phyloP scores from a whole-genome alignment of 1,139 yeast genomes.

The Pichia sp. region DNA sequence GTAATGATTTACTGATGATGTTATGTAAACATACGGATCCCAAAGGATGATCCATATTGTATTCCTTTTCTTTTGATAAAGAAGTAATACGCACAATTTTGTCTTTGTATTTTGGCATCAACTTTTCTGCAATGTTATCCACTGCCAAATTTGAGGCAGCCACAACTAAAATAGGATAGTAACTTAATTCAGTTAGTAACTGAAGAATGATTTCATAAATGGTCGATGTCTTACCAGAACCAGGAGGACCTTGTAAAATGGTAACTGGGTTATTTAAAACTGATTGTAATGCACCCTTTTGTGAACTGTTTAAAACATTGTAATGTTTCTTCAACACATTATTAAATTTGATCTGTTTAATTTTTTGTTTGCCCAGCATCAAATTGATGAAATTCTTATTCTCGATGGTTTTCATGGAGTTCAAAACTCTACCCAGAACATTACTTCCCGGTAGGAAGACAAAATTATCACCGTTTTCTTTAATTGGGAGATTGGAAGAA shows the following conservation, averaged over 20 bases:
- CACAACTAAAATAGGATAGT: slow-evolving; percentile 55
- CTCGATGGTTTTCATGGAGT: slow-evolving; percentile 53
- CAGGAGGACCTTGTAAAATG: slow-evolving; percentile 94
- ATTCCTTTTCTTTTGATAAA: slow-evolving; percentile 52
- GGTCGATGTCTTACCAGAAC: slow-evolving; percentile 97
- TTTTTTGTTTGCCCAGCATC: slow-evolving; percentile 53
- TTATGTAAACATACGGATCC: slow-evolving; percentile 57
- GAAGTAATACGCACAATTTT: slow-evolving; percentile 56
- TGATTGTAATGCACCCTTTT: slow-evolving; percentile 58
- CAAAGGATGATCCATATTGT: slow-evolving; percentile 45
- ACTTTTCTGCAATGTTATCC: slow-evolving; percentile 68
- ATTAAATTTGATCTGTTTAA: slow-evolving; percentile 49
- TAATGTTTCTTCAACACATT: slow-evolving; percentile 41
- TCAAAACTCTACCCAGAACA: slow-evolving; percentile 52
- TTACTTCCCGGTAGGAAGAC: slow-evolving; percentile 55
- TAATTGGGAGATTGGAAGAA: slow-evolving; percentile 37
- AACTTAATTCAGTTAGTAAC: slow-evolving; percentile 31
- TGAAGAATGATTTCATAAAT: slow-evolving; percentile 69
- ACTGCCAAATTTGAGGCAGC: slow-evolving; percentile 74
- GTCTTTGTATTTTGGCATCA: slow-evolving; percentile 40
- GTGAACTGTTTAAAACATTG: slow-evolving; percentile 51
- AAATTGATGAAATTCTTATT: slow-evolving; percentile 51
- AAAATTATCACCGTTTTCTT: slow-evolving; percentile 24
- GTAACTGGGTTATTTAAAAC: slow-evolving; percentile 61
- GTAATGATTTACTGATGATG: slow-evolving; percentile 43